Percentiles rank a stretch among this genome's conserved stretches.
These are phyloP conservation scores for Ophiocordyceps camponoti-rufipedis DNA, from an alignment of 2,329 filamentous ascomycete species.

Conservation along the genomic window DNA sequence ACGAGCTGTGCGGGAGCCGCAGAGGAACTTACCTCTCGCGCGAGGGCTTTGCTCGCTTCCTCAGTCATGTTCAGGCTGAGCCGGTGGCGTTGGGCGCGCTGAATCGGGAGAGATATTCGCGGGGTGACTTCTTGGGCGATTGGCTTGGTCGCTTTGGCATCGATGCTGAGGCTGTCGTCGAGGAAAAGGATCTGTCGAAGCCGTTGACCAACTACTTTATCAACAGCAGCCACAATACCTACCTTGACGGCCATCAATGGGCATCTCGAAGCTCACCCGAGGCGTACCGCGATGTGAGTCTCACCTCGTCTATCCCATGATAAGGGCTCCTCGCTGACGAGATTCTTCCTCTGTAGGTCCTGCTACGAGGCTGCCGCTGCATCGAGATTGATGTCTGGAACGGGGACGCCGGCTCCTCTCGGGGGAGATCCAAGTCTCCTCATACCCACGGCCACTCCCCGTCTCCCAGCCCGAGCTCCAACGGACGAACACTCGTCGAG, in stretches of 20 bases:
- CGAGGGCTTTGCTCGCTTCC: conserved; percentile 7
- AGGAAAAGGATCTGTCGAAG: conserved; percentile 38
- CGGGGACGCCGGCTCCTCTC: conserved; percentile 30
- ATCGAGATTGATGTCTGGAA: conserved; percentile 96
- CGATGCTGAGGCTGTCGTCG: conserved; percentile 24
- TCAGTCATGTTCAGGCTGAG: conserved; percentile 27
- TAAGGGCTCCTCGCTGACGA: neutral
- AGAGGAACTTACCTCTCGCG: neutral
- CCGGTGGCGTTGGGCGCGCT: conserved; percentile 9
- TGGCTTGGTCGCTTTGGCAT: conserved; percentile 26
- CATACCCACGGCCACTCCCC: conserved; percentile 22
- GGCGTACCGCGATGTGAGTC: conserved; percentile 54
- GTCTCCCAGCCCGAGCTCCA: conserved; percentile 21
- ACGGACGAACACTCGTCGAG: conserved; percentile 12
- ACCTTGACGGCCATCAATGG: conserved; percentile 73
- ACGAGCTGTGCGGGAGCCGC: conserved; percentile 20
- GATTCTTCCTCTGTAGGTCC: conserved; percentile 28
- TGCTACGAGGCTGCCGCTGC: conserved; percentile 65
- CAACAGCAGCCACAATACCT: conserved; percentile 89
- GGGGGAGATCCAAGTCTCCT: conserved; percentile 17
- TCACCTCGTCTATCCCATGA: neutral
- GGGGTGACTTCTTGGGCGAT: conserved; percentile 30
- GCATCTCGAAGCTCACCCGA: conserved; percentile 60
- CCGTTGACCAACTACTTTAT: conserved; percentile 85
- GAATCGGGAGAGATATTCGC: conserved; percentile 22